These are phyloP conservation scores for Penicillium soppii DNA, from an alignment of 495 filamentous ascomycete genomes.

Conservation along the genomic window DNA sequence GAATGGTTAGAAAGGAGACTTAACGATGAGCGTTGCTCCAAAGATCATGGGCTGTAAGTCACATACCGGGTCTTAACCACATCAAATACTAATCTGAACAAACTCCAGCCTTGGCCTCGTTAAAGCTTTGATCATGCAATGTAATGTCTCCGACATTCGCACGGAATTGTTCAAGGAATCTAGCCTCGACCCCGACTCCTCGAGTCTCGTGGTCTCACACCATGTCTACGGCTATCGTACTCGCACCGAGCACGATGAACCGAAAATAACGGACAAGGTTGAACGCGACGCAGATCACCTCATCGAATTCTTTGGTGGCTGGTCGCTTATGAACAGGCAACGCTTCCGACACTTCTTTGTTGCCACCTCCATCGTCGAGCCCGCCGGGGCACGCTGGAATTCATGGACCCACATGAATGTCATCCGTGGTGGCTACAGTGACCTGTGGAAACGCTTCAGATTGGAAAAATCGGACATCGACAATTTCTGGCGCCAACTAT, in stretches of 20 bases:
- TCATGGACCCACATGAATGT: conserved; percentile 33
- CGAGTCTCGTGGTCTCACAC: conserved; percentile 21
- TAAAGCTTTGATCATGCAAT: conserved; percentile 21
- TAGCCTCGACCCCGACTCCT: conserved; percentile 16
- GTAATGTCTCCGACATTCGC: conserved; percentile 12
- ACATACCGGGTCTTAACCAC: not conserved
- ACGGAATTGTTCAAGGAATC: conserved; percentile 6
- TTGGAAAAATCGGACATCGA: not conserved
- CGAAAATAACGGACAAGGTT: conserved; percentile 17
- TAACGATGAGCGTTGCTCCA: conserved; percentile 1
- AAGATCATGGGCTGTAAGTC: conserved; percentile 4
- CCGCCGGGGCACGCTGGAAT: conserved; percentile 20
- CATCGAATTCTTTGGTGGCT: conserved; percentile 46
- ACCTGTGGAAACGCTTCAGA: conserved; percentile 4
- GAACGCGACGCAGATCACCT: conserved; percentile 38
- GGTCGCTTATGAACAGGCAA: conserved; percentile 33
- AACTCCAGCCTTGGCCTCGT: not conserved
- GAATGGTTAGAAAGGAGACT: conserved; percentile 33
- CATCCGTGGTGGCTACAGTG: not conserved
- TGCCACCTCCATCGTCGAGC: conserved; percentile 13
- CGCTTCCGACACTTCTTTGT: conserved; percentile 34
- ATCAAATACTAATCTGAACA: not conserved
- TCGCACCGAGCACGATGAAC: conserved; percentile 17
- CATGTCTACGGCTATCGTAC: conserved; percentile 21
- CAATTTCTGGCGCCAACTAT: not conserved